phyloP scores from a whole-genome alignment of 768 basidiomycete species.

The Cantharellus anzutake region DNA sequence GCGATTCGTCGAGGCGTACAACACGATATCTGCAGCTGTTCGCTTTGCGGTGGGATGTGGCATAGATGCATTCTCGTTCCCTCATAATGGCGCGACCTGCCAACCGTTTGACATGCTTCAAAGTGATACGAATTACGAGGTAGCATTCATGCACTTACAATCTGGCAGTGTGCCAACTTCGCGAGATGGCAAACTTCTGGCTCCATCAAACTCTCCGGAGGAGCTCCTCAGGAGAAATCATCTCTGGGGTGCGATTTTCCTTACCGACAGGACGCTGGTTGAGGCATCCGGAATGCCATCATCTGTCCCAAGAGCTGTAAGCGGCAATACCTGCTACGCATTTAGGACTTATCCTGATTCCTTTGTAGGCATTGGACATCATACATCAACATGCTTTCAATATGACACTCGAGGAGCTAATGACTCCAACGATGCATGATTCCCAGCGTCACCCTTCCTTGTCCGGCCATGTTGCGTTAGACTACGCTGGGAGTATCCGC shows the following conservation, averaged over 20 bases:
- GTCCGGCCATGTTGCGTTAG: neutral
- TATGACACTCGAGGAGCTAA: neutral
- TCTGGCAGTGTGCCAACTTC: no score
- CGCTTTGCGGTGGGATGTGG: constrained; percentile 56
- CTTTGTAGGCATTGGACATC: neutral
- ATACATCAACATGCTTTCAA: neutral
- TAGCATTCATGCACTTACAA: neutral
- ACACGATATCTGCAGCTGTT: constrained; percentile 52
- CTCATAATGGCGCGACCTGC: neutral
- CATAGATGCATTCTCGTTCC: constrained; percentile 17
- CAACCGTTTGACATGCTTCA: neutral
- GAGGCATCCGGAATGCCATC: neutral
- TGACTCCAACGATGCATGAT: neutral
- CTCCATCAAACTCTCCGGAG: no score
- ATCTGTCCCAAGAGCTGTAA: neutral
- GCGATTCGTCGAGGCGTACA: constrained; percentile 41
- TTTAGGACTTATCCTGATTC: neutral
- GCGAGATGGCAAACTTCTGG: no score
- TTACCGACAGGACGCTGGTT: neutral
- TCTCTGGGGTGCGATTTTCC: neutral
- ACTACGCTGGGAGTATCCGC: neutral
- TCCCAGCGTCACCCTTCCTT: neutral
- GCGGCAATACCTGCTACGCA: neutral
- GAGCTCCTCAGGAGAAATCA: no score
- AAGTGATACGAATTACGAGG: neutral